Percentiles rank a stretch among this genome's conserved stretches.
phyloP scores from a whole-genome alignment of 2,329 filamentous ascomycete species.

The Paraconiothyrium sp. region DNA sequence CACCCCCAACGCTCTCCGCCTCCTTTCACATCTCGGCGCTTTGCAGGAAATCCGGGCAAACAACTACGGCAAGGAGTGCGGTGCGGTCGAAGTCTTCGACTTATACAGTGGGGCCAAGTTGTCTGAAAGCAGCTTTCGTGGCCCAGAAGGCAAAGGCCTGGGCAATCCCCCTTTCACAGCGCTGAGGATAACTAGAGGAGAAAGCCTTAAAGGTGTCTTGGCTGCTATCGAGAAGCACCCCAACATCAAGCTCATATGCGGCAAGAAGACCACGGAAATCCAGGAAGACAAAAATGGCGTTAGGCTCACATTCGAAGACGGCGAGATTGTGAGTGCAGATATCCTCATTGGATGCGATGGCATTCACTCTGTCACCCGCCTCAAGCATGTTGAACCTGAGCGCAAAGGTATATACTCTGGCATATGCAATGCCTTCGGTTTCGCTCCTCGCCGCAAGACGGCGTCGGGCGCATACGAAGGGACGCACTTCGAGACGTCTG shows the following conservation, averaged over 20 bases:
- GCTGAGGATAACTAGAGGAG: slow-evolving; percentile 55
- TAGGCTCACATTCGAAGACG: slow-evolving; percentile 58
- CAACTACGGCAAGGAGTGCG: slow-evolving; percentile 54
- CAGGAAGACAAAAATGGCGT: slow-evolving; percentile 53
- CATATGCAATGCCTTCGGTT: slow-evolving; percentile 59
- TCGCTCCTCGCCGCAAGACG: slow-evolving; percentile 47
- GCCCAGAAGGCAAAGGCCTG: slow-evolving; percentile 54
- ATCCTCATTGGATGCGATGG: slow-evolving; percentile 66
- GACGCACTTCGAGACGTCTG: slow-evolving; percentile 53
- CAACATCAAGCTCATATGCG: slow-evolving; percentile 55
- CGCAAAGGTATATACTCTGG: slow-evolving; percentile 55
- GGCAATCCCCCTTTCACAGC: slow-evolving; percentile 57
- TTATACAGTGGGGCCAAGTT: slow-evolving; percentile 54
- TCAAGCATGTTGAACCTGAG: slow-evolving; percentile 56
- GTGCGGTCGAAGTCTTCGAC: slow-evolving; percentile 57
- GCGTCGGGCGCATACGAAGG: slow-evolving; percentile 36
- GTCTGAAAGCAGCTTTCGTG: slow-evolving; percentile 54
- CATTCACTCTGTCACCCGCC: slow-evolving; percentile 56
- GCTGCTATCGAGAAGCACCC: slow-evolving; percentile 51
- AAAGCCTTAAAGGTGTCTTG: slow-evolving; percentile 55
- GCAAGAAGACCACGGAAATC: slow-evolving; percentile 54
- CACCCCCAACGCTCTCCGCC: slow-evolving; percentile 68
- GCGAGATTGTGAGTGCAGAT: slow-evolving; percentile 56
- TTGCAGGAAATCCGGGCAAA: slow-evolving; percentile 55
- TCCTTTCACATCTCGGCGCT: slow-evolving; percentile 60